phyloP scores from a whole-genome alignment of 352 stramenopile species.

The Phytophthora tentaculata region DNA sequence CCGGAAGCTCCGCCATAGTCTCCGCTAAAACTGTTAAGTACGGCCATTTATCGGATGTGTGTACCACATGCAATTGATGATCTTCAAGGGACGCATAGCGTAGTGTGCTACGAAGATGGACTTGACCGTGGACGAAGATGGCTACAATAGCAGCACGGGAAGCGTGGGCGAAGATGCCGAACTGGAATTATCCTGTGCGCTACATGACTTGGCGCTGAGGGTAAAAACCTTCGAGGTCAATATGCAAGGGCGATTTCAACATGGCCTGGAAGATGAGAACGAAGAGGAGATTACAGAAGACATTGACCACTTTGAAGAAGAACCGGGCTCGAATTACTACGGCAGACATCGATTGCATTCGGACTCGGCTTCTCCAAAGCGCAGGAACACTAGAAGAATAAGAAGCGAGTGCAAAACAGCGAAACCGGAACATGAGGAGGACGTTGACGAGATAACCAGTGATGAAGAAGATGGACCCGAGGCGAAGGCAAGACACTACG shows the following conservation, averaged over 20 bases:
- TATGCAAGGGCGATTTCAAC: constrained; percentile 64
- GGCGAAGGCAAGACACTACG: constrained; percentile 8
- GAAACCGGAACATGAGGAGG: constrained; percentile 10
- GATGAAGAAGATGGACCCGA: constrained; percentile 34
- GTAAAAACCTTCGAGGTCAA: constrained; percentile 78
- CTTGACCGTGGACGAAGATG: constrained; percentile 43
- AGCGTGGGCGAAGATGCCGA: constrained; percentile 78
- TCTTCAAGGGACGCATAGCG: constrained; percentile 29
- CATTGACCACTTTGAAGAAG: constrained; percentile 56
- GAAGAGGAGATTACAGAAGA: constrained; percentile 76
- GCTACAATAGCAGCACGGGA: constrained; percentile 58
- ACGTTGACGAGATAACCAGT: constrained; percentile 14
- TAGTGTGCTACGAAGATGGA: constrained; percentile 24
- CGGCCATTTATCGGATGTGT: constrained; percentile 16
- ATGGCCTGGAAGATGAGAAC: constrained; percentile 36
- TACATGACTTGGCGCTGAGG: constrained; percentile 68
- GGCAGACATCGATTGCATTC: constrained; percentile 12
- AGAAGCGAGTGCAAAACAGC: not conserved
- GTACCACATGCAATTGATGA: constrained; percentile 27
- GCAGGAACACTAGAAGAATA: constrained; percentile 12
- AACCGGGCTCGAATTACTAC: constrained; percentile 8
- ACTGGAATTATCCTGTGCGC: constrained; percentile 75
- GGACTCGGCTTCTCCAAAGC: constrained; percentile 43
- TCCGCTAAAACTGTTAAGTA: constrained; percentile 9
- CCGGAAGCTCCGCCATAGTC: constrained; percentile 55